Percentiles rank a stretch among this genome's conserved stretches.
These are phyloP conservation scores for Vickermania ingenoplastis DNA, from an alignment of 208 protist species.

Conservation along the genomic window DNA sequence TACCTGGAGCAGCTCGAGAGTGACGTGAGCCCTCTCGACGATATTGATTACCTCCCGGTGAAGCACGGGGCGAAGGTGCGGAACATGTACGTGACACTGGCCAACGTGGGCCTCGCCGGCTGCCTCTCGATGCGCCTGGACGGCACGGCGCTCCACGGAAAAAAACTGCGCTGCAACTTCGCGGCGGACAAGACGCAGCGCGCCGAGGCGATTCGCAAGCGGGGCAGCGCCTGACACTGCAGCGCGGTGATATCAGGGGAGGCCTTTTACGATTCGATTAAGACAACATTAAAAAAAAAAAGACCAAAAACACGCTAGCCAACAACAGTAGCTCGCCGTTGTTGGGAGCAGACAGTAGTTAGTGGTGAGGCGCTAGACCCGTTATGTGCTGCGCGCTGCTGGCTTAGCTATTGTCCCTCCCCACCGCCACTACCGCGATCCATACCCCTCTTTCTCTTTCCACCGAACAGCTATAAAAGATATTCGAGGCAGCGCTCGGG, in stretches of 20 bases:
- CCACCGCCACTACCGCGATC: too few species aligned
- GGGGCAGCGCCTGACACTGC: constrained; percentile 2
- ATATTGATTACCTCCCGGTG: constrained; percentile 56
- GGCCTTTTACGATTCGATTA: background rate
- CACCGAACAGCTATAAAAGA: too few species aligned
- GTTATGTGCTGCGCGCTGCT: too few species aligned
- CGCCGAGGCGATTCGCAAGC: constrained; percentile 49
- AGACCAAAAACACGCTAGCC: too few species aligned
- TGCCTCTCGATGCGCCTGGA: constrained; percentile 40
- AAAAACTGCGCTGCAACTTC: constrained; percentile 75
- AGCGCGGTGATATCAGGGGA: background rate
- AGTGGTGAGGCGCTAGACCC: too few species aligned
- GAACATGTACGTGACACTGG: constrained; percentile 73
- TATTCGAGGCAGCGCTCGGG: too few species aligned
- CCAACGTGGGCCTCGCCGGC: constrained; percentile 38
- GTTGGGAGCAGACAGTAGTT: too few species aligned
- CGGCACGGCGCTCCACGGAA: constrained; percentile 33
- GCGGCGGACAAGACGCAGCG: constrained; percentile 72
- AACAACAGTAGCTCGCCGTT: too few species aligned
- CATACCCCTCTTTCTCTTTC: too few species aligned
- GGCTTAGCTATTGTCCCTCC: too few species aligned
- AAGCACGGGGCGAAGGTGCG: constrained; percentile 46
- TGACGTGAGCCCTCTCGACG: constrained; percentile 29
- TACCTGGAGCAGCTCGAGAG: constrained; percentile 17
- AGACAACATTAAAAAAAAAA: too few species aligned